phyloP scores from a whole-genome alignment of 148 eudicot species.

The Chenopodium album region DNA sequence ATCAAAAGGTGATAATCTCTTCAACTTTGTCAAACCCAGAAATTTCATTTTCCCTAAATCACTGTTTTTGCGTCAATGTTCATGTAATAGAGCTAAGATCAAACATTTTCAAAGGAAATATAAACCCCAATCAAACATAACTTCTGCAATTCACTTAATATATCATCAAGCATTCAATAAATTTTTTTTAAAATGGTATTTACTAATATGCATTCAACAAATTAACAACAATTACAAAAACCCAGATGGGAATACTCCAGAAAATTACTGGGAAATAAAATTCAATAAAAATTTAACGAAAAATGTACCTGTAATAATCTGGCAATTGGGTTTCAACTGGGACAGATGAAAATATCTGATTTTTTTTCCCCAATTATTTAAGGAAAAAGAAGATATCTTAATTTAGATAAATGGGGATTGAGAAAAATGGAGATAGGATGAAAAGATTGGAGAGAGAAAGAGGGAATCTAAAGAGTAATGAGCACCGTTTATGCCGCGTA shows the following conservation, averaged over 20 bases:
- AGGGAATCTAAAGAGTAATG: not conserved
- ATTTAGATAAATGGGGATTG: not conserved
- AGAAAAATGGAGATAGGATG: not conserved
- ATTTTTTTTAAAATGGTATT: not conserved
- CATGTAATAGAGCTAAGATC: not conserved
- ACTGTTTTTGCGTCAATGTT: not conserved
- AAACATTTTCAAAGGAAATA: not conserved
- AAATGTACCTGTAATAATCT: constrained; percentile 8
- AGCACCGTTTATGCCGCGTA: constrained; percentile 15
- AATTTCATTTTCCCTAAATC: not conserved
- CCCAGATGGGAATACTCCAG: not conserved
- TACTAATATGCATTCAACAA: not conserved
- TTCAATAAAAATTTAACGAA: not conserved
- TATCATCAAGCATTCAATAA: not conserved
- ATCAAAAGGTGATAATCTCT: not conserved
- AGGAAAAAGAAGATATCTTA: not conserved
- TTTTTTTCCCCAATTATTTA: too few relatives aligned
- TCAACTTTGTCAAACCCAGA: not conserved
- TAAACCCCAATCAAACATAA: not conserved
- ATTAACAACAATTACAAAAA: not conserved
- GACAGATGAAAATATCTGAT: not conserved
- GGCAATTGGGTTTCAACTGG: not conserved
- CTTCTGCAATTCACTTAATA: not conserved
- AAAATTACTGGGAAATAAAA: not conserved
- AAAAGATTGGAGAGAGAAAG: constrained; percentile 10